These are phyloP conservation scores for Nephelium lappaceum DNA, from an alignment of 345 rosid species.

Conservation along the genomic window DNA sequence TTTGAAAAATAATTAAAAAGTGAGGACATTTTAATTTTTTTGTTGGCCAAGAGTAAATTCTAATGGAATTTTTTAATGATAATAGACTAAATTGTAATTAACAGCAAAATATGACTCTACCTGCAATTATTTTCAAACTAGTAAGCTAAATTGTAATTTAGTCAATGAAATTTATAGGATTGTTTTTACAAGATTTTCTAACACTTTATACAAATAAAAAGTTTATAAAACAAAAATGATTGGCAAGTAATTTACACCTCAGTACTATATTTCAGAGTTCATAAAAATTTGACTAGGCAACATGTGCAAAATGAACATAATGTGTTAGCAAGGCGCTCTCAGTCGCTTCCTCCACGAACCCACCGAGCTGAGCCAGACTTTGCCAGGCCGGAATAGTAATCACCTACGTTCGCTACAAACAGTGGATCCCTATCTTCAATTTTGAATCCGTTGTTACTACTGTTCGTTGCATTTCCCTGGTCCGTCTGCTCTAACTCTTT, in stretches of 20 bases:
- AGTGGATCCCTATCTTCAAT: constrained; percentile 80
- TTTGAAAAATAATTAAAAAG: no score
- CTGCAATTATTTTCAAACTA: no score
- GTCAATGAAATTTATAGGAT: not conserved
- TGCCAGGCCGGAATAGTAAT: constrained; percentile 66
- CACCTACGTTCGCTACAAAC: constrained; percentile 93
- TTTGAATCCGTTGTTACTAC: constrained; percentile 32
- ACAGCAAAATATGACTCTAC: no score
- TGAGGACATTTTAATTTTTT: no score
- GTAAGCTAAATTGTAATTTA: no score
- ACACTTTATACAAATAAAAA: not conserved
- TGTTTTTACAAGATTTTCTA: not conserved
- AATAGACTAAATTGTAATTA: no score
- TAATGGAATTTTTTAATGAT: no score
- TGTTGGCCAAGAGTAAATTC: no score
- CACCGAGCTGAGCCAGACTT: constrained; percentile 62
- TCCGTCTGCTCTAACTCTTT: constrained; percentile 75
- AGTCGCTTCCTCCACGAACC: constrained; percentile 56
- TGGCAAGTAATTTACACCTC: constrained; percentile 2
- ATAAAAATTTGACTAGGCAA: constrained; percentile 6
- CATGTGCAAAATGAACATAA: not conserved
- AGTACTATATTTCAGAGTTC: not conserved
- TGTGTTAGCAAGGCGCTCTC: constrained; percentile 15
- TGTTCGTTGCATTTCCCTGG: constrained; percentile 42
- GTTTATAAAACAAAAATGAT: not conserved